phyloP scores from a whole-genome alignment of 805 yeast species.

The Candida peoriensis region DNA sequence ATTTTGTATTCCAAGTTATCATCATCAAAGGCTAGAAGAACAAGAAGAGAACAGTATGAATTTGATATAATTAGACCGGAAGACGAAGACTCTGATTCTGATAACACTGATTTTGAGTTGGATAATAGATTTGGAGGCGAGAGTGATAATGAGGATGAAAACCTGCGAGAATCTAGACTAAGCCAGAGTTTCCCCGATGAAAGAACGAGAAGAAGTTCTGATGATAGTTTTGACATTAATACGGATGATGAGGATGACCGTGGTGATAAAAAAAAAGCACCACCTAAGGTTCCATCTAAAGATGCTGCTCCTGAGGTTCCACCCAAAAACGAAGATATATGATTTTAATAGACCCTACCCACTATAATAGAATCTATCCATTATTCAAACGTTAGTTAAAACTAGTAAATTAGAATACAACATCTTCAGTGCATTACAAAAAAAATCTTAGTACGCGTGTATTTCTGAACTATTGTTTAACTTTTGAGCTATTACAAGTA shows the following conservation, averaged over 20 bases:
- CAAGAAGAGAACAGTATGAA: slow-evolving; percentile 33
- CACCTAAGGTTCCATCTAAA: too few relatives aligned
- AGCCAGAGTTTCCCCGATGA: slow-evolving; percentile 10
- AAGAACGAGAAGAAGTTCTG: slow-evolving; percentile 3
- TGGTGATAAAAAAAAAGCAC: slow-evolving; percentile 1
- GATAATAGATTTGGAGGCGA: slow-evolving; percentile 43
- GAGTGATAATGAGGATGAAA: slow-evolving; percentile 1
- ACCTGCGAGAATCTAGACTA: slow-evolving; percentile 1
- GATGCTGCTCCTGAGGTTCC: too few relatives aligned
- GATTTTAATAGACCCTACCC: too few relatives aligned
- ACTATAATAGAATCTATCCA: too few relatives aligned
- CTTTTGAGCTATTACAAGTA: too few relatives aligned
- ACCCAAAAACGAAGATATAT: too few relatives aligned
- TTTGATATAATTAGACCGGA: slow-evolving; percentile 34
- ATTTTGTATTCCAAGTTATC: slow-evolving; percentile 36
- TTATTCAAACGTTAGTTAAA: too few relatives aligned
- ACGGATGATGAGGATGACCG: slow-evolving; percentile 18
- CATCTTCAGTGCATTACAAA: too few relatives aligned
- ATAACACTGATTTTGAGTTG: slow-evolving; percentile 65
- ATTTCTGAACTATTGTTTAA: too few relatives aligned
- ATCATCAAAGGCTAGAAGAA: slow-evolving; percentile 38
- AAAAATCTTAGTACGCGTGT: too few relatives aligned
- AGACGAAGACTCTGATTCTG: slow-evolving; percentile 63
- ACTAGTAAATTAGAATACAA: too few relatives aligned
- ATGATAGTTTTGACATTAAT: slow-evolving; percentile 20